Base-by-base conservation (phyloP, 441 rosid species). In the Brassica hybrid region DNA sequence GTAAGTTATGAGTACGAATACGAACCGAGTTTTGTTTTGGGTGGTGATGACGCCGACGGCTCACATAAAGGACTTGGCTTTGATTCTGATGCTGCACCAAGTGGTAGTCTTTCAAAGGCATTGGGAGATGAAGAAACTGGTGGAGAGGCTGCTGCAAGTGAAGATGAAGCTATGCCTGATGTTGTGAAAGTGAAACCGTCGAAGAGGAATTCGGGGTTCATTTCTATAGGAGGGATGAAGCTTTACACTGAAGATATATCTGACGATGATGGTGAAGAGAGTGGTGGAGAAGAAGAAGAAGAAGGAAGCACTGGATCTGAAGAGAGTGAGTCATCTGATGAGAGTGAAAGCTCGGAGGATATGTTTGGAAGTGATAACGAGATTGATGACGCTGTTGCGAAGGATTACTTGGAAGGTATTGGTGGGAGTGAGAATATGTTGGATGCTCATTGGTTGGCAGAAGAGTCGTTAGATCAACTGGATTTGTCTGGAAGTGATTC, bases 321-420 rank as follows among this genome's bases (percentile, higher is more conserved):
- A 18, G 69, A 59, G 34, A 74, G 34, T 50, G 87, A 80, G 69
- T 76, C 71, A 45, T 88, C 85, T 67, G 92, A 79, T 67, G 92
- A 80, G 69, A 85, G 88, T 72, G 91, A 84, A 61, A 76, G 59
- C 78, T 89, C 86, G 8, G 85, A 79, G 14, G 79, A 79, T 59
- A 58, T 65, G 50, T 88, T 76, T 73, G 90, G 81, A 57, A 83
- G 86, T 86, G 87, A 83, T 75, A 84, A 83, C 0, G 94, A 86
- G 71, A 83, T 95, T 76, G 97, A 90, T 80, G 97, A 91, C 19
- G 95, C 85, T 25, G 90, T 93, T 80, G 98, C 90, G 9, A 80
- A 85, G 77, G 99, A 96, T 86, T 93, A 92, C 84, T 67, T 90
- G 68, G 87, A 91, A 82, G 98, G 98, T 75, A 84, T 92, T 73